Percentiles rank a stretch among this genome's conserved stretches.
Evolutionary conservation across 2,329 filamentous ascomycete genomes (phyloP).

Genomic region (Celoporthe dispersa): DNA sequence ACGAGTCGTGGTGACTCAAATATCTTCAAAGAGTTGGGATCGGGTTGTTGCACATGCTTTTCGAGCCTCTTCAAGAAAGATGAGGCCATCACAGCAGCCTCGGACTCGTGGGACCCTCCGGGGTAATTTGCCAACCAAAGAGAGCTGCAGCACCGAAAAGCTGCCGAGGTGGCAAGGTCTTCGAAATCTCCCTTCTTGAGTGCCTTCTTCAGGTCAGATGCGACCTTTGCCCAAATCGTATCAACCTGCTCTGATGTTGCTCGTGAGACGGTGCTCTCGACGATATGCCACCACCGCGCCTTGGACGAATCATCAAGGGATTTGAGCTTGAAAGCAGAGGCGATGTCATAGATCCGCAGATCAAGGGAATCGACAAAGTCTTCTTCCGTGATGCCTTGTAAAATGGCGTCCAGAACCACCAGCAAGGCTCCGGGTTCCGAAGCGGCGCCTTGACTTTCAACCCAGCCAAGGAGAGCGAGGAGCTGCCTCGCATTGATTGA

Average conservation of each 20-base stretch:
- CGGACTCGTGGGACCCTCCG: slow-evolving; percentile 33
- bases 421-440: slow-evolving; percentile 42
- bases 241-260: slow-evolving; percentile 34
- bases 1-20: slow-evolving; percentile 19
- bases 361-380: slow-evolving; percentile 48
- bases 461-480: slow-evolving; percentile 48
- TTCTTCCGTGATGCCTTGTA: slow-evolving; percentile 47
- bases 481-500: slow-evolving; percentile 52
- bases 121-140: slow-evolving; percentile 38
- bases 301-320: slow-evolving; percentile 13
- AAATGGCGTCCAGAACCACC: slow-evolving; percentile 49
- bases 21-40: slow-evolving; percentile 7
- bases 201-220: slow-evolving; percentile 32
- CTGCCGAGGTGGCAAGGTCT: slow-evolving; percentile 35
- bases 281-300: slow-evolving; percentile 33
- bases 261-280: slow-evolving; percentile 37
- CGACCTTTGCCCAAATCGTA: slow-evolving; percentile 36
- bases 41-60: slow-evolving; percentile 22
- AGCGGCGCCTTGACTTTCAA: slow-evolving; percentile 39
- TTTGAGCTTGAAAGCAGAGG: slow-evolving; percentile 31
- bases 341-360: slow-evolving; percentile 43
- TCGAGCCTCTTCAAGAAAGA: slow-evolving; percentile 36
- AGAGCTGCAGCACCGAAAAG: slow-evolving; percentile 38
- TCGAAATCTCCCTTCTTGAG: slow-evolving; percentile 33
- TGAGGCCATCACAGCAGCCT: slow-evolving; percentile 35